Base-by-base conservation (phyloP, 441 rosid genomes). In the Dalechampia spathulata region DNA sequence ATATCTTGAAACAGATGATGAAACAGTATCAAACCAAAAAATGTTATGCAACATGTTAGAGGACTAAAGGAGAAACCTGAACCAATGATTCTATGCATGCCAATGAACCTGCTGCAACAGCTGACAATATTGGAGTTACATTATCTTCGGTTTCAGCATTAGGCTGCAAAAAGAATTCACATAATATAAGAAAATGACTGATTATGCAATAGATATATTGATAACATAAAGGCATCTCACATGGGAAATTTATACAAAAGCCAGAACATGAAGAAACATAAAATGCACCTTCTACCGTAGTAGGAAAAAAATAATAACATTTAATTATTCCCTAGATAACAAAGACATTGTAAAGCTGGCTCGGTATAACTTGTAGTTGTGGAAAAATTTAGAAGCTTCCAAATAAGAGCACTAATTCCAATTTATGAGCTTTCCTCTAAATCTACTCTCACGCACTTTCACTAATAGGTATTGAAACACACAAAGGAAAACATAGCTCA, bases 41-140 rank as follows among this genome's bases (percentile, higher is more conserved):
- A 19, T 3, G 63, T 38, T n/a, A 11, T 22, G 26, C 19, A 49
- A 50, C 27, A 53, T 5, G n/a, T 21, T n/a, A 20, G 54, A 32
- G 5, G 40, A 20, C 22, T 26, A 55, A 67, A 49, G 64, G 59
- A 68, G 60, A 77, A 40, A 61, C 98, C 98, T 92, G 79, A 66
- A 86, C 72, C 61, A 92, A 65, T 66, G 77, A 73, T 60, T 88
- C 93, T 63, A 81, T 57, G 75, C 94, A 84, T 41, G 86, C 65
- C 22, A 83, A 62, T 62, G 98, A 92, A 68, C 83, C 82, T 2
- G 98, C 98, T 21, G 96, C 96, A 0, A 92, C 96, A 19, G 95
- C 82, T 30, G 98, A 86, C 74, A 92, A 61, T 51, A 88, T 47
- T 11, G 98, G 96, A 13, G 98, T 86, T 66, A 88, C 73, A 66